Conservation (phyloP, 495 filamentous ascomycete genomes). For the Jackrogersella multiformis region DNA sequence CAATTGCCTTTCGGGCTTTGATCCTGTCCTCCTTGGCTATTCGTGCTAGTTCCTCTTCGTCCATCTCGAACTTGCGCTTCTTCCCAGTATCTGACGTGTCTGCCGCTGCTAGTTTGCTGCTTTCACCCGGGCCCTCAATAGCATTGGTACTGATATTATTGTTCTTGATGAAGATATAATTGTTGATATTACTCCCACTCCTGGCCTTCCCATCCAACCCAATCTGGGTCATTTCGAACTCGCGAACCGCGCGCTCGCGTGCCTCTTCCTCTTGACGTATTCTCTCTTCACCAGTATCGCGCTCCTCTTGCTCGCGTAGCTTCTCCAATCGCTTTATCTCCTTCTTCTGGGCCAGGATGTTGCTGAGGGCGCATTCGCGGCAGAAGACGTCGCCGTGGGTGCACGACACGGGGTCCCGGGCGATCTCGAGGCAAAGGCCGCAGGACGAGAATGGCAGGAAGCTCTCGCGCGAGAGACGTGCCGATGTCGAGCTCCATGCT, state of each 20-base stretch:
- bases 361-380: constrained; percentile 90
- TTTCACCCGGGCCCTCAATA: constrained; percentile 14
- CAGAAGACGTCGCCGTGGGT: constrained; percentile 92
- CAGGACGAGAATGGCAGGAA: constrained; percentile 94
- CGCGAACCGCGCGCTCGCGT: constrained; percentile 62
- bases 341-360: constrained; percentile 88
- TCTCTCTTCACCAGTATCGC: constrained; percentile 64
- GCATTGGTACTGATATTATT: constrained; percentile 38
- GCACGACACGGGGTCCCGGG: constrained; percentile 79
- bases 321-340: constrained; percentile 88
- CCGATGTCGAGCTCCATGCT: constrained; percentile 81
- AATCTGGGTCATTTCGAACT: constrained; percentile 73
- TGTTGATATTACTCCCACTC: constrained; percentile 39
- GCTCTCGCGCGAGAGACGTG: constrained; percentile 89
- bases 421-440: constrained; percentile 85
- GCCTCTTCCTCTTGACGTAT: constrained; percentile 67
- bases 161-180: constrained; percentile 47
- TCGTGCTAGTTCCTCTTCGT: constrained; percentile 78
- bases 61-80: constrained; percentile 85
- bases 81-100: constrained; percentile 39
- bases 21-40: constrained; percentile 75
- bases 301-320: constrained; percentile 65
- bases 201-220: constrained; percentile 69
- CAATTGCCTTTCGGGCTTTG: constrained; percentile 71
- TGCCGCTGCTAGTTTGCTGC: not conserved